Percentiles rank a stretch among this genome's conserved stretches.
Conservation (phyloP, 176 grass and related monocot species). For the Calamus simplicifolius region DNA sequence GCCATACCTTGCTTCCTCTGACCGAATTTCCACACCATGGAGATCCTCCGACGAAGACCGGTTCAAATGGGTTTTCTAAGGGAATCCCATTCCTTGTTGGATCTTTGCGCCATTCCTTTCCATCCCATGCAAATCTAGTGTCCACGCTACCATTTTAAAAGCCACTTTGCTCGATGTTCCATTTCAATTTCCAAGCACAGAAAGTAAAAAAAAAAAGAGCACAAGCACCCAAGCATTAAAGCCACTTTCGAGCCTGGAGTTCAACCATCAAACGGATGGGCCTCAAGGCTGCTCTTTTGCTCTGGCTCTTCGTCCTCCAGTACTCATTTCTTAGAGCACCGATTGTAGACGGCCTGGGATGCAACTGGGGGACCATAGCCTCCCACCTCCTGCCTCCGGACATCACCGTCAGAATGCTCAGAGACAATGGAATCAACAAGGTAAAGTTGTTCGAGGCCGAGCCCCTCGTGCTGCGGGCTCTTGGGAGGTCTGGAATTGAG, state of each 20-base stretch:
- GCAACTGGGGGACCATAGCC: conserved; percentile 72
- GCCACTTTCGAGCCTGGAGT: too few relatives aligned
- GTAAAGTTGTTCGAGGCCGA: conserved; percentile 94
- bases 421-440: conserved; percentile 67
- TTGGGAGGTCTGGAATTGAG: conserved; percentile 74
- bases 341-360: conserved; percentile 33
- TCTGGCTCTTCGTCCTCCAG: conserved; percentile 12
- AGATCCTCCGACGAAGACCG: conserved; percentile 6
- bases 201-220: too few relatives aligned
- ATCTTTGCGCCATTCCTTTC: conserved; percentile 1
- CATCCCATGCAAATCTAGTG: not conserved
- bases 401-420: conserved; percentile 51
- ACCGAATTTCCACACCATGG: not conserved
- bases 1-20: not conserved
- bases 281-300: too few relatives aligned
- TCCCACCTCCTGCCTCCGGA: conserved; percentile 53
- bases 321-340: not conserved
- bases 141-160: too few relatives aligned
- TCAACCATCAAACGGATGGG: too few relatives aligned
- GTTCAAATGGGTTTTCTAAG: conserved; percentile 7
- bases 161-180: too few relatives aligned
- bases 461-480: conserved; percentile 32
- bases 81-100: conserved; percentile 6
- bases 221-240: too few relatives aligned
- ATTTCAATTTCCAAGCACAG: too few relatives aligned